phyloP scores from a whole-genome alignment of 2,329 filamentous ascomycete species.

The Penicillium capsulatum region DNA sequence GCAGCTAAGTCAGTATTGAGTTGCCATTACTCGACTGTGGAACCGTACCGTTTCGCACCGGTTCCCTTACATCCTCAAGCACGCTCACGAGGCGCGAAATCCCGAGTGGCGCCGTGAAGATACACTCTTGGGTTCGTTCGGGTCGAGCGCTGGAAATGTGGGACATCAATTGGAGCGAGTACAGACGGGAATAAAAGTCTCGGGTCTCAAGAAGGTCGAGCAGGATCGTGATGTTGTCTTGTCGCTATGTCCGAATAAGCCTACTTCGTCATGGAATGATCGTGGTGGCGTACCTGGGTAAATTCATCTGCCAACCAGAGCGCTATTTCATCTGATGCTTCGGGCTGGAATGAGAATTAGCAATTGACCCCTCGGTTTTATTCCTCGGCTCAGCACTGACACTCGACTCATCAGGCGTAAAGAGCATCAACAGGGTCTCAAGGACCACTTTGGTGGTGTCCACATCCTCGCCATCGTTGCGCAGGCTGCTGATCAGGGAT shows the following conservation, averaged over 20 bases:
- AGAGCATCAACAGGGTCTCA: slow-evolving; percentile 92
- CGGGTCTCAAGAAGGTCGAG: slow-evolving; percentile 81
- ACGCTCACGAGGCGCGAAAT: slow-evolving; percentile 80
- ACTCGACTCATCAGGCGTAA: slow-evolving; percentile 63
- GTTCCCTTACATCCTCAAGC: slow-evolving; percentile 80
- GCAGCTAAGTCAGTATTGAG: slow-evolving; percentile 4
- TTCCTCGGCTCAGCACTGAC: slow-evolving; percentile 38
- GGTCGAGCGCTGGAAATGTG: slow-evolving; percentile 81
- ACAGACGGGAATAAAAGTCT: slow-evolving; percentile 88
- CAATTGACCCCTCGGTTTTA: slow-evolving; percentile 1
- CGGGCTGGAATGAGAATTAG: slow-evolving; percentile 55
- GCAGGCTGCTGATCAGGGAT: slow-evolving; percentile 77
- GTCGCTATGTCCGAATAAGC: slow-evolving; percentile 61
- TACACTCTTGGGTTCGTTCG: slow-evolving; percentile 89
- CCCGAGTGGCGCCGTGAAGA: slow-evolving; percentile 82
- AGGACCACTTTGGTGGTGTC: slow-evolving; percentile 94
- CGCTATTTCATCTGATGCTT: slow-evolving; percentile 93
- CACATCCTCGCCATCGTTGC: slow-evolving; percentile 86
- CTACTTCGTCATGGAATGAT: slow-evolving; percentile 14
- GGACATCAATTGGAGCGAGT: slow-evolving; percentile 82
- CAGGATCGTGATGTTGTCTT: slow-evolving; percentile 91
- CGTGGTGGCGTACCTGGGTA: slow-evolving; percentile 62
- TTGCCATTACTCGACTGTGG: slow-evolving; percentile 7
- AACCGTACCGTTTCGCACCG: slow-evolving; percentile 67
- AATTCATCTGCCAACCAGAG: slow-evolving; percentile 98